Conservation (phyloP, 2,329 filamentous ascomycete species). For the Fusarium vanettenii region DNA sequence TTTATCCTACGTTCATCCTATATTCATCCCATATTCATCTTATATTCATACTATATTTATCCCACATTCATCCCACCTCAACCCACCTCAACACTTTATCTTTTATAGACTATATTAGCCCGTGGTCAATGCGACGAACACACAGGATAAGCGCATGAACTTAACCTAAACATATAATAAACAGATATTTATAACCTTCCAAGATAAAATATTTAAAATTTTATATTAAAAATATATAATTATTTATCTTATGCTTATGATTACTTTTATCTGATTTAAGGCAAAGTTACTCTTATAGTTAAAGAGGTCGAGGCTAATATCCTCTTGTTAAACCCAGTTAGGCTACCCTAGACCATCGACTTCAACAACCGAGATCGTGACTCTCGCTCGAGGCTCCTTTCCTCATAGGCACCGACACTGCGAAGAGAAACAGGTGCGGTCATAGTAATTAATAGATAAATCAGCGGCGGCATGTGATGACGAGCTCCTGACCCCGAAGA, state of each 20-base stretch:
- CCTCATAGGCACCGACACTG: too few species aligned
- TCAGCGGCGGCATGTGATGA: constrained; percentile 6
- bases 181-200: too few species aligned
- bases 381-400: neutral
- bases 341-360: neutral
- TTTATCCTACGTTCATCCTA: too few species aligned
- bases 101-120: neutral
- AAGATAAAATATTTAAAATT: neutral
- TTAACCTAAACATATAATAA: too few species aligned
- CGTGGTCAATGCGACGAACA: too few species aligned
- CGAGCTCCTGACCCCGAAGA: constrained; percentile 9
- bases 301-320: neutral
- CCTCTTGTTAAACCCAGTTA: neutral
- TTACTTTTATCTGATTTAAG: neutral
- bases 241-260: neutral
- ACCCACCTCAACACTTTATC: neutral
- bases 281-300: neutral
- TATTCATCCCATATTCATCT: too few species aligned
- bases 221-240: neutral
- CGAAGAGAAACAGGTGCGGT: neutral
- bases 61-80: too few species aligned
- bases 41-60: too few species aligned
- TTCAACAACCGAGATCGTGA: neutral
- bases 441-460: neutral
- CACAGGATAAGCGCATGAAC: too few species aligned